Base-by-base conservation (phyloP, 129 eudicot species). In the Artemisia tridentata region DNA sequence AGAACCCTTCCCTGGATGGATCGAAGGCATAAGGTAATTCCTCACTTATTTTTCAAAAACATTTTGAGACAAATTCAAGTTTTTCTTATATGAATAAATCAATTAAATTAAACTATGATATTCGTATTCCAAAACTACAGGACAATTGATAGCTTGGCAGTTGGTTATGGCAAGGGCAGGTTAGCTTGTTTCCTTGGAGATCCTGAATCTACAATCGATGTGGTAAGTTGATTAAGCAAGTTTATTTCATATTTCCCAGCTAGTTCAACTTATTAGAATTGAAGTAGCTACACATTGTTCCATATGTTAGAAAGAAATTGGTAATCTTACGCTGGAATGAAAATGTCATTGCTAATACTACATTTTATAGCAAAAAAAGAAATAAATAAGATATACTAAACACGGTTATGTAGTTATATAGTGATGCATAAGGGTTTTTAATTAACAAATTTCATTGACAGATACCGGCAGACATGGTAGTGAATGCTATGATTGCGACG, bases 1-100 rank as follows among this genome's bases (percentile, higher is more conserved):
- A 69, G 91, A 86, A 49, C 91, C 91, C 0, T 78, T 86, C 25
- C 82, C 91, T 5, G 91, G 91, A n/a, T 86, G 88, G 88, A 78
- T 80, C 16, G 88, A 86, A 74, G 83, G 86, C 10, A 18, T 68
- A 29, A 73, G 84, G 88, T 86, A 71, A 21, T 10, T 74, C 25
- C 25, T 23, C 2, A 2, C 25, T 23, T 23, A 2, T 23, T 1
- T 23, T 23, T 23, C 25, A 23, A 23, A 23, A 23, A 23, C 25
- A 2, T 23, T 23, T 23, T 23, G 2, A 23, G 2, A 1, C 50
- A 46, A n/a, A 23, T 6, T 23, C 25, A 23, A n/a, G 2, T 1
- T 23, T 23, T 23, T 23, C 5, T 10, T 71, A 9, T 11, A 19
- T 1, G 41, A 41, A 8, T 19, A 23, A 23, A 23, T 12, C 54